Conservation (phyloP, 257 asterid genomes). For the Petrea volubilis region DNA sequence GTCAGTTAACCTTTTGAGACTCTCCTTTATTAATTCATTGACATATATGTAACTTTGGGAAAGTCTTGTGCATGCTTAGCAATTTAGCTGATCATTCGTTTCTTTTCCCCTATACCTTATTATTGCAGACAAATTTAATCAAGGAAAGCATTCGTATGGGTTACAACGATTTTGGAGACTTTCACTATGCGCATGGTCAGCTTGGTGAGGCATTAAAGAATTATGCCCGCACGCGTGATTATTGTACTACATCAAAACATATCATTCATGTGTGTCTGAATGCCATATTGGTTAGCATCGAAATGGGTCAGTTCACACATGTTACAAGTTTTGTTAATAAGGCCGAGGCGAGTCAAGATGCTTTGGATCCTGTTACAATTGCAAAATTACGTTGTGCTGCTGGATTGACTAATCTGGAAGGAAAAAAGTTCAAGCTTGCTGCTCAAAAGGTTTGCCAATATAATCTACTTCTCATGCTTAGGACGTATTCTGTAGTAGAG, state of each 20-base stretch:
- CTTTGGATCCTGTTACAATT: slow-evolving; percentile 47
- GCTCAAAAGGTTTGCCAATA: slow-evolving; percentile 61
- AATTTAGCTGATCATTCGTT: not conserved
- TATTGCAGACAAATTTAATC: slow-evolving; percentile 66
- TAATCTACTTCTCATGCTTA: not conserved
- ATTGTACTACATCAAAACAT: slow-evolving; percentile 70
- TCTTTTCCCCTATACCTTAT: not conserved
- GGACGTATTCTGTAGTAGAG: not conserved
- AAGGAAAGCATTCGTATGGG: slow-evolving; percentile 86
- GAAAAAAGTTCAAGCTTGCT: slow-evolving; percentile 69
- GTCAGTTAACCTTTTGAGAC: not conserved
- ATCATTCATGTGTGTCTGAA: slow-evolving; percentile 66
- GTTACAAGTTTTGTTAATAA: slow-evolving; percentile 66
- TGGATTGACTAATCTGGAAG: slow-evolving; percentile 64
- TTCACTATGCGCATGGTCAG: slow-evolving; percentile 64
- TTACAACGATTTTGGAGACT: slow-evolving; percentile 79
- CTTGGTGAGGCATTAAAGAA: slow-evolving; percentile 68
- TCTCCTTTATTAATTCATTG: not conserved
- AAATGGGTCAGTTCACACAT: slow-evolving; percentile 74
- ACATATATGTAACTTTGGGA: not conserved
- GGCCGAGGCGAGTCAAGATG: slow-evolving; percentile 65
- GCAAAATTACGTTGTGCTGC: slow-evolving; percentile 68
- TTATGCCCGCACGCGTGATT: slow-evolving; percentile 75
- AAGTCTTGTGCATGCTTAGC: not conserved
- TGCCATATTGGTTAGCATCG: slow-evolving; percentile 72